Evolutionary conservation across 164 flowering plant genomes (phyloP).

Genomic region (Aristolochia contorta): DNA sequence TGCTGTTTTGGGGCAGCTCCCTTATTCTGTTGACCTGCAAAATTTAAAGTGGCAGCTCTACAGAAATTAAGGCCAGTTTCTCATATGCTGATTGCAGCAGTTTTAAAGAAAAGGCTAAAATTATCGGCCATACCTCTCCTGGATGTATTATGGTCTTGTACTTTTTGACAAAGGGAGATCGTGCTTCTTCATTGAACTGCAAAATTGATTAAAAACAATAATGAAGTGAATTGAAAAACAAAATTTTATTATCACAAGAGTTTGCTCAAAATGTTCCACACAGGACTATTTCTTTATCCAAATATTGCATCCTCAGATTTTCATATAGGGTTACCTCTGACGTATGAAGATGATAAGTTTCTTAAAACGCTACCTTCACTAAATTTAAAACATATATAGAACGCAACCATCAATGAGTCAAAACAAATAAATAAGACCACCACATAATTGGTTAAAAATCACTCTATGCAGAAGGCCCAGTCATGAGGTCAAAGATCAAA

Average conservation of each 20-base stretch:
- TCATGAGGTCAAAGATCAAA: no score
- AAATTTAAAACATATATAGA: no score
- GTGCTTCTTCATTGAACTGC: conserved; percentile 93
- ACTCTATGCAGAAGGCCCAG: no score
- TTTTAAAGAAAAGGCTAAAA: not conserved
- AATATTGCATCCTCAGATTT: no score
- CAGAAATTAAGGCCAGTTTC: not conserved
- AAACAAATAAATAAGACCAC: no score
- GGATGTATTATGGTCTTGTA: conserved; percentile 94
- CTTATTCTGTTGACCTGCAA: conserved; percentile 93
- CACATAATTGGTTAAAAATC: no score
- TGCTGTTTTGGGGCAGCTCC: conserved; percentile 84
- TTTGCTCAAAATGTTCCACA: not conserved
- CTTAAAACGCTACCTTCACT: no score
- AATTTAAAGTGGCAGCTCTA: not conserved
- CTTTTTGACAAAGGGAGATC: conserved; percentile 93
- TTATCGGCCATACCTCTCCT: conserved; percentile 55
- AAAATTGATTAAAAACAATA: conserved; percentile 6
- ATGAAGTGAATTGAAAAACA: not conserved
- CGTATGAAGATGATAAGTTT: no score
- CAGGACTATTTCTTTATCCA: no score
- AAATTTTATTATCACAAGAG: not conserved
- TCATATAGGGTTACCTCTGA: no score
- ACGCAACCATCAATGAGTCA: no score
- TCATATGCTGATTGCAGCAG: not conserved